Percentiles rank a stretch among this genome's conserved stretches.
These are phyloP conservation scores for Conticribra guillardii DNA, from an alignment of 108 stramenopile species.

Conservation along the genomic window DNA sequence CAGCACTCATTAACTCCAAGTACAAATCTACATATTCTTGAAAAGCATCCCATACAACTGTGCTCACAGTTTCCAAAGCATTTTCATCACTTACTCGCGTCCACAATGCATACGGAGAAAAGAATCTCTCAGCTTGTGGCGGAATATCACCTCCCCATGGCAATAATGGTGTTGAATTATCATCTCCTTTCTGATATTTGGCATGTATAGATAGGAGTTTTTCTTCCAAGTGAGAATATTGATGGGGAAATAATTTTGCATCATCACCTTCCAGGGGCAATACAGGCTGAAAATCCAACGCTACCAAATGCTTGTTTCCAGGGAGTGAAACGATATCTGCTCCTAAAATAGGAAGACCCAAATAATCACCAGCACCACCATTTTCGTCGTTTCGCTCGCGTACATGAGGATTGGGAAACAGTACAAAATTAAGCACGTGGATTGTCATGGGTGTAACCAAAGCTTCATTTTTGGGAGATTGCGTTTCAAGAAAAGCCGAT, in stretches of 20 bases:
- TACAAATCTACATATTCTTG: conserved; percentile 75
- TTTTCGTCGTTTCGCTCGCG: neutral
- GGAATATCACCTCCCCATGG: conserved; percentile 88
- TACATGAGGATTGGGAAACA: conserved; percentile 57
- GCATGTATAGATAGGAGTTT: conserved; percentile 51
- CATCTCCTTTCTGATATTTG: conserved; percentile 27
- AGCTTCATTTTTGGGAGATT: conserved; percentile 27
- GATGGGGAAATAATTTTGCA: conserved; percentile 28
- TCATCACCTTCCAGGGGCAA: conserved; percentile 17
- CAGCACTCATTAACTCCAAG: conserved; percentile 47
- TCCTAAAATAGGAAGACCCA: conserved; percentile 72
- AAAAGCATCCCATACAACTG: conserved; percentile 57
- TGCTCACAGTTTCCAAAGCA: conserved; percentile 54
- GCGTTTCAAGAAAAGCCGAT: conserved; percentile 73
- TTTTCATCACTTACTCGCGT: conserved; percentile 59
- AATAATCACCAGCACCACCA: neutral
- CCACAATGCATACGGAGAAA: conserved; percentile 81
- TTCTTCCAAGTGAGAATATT: conserved; percentile 36
- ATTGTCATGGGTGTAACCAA: conserved; percentile 51
- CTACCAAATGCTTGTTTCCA: conserved; percentile 68
- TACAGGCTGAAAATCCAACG: conserved; percentile 78
- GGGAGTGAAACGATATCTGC: conserved; percentile 84
- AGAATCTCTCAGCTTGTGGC: conserved; percentile 64
- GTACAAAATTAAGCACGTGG: conserved; percentile 83
- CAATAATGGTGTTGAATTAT: conserved; percentile 28